Evolutionary conservation across 768 basidiomycete species (phyloP), one percentile per base, ranked within the genome.

Genomic region (Termitomyces bulborhizus): DNA sequence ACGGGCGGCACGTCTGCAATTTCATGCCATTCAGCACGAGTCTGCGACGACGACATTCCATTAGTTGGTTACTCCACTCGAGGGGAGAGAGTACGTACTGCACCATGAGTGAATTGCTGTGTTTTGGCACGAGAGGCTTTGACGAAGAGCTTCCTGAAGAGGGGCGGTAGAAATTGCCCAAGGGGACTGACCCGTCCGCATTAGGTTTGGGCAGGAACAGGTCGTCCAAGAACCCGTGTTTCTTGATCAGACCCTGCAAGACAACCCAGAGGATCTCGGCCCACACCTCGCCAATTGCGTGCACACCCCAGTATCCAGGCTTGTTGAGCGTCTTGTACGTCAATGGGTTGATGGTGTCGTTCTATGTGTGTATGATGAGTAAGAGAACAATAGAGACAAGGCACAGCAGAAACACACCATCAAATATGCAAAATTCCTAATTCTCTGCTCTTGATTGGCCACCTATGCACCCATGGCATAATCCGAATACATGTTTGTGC

Each of bases 401-500:
- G 37, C 31, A 52, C 5, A 8, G 34, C 32, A 8, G n/a, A n/a
- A 34, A 70, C 76, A 16, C 59, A 82, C 81, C 58, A 83, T 63
- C 39, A 91, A 93, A 77, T 98, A 98, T 9, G 78, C 69, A 71
- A 83, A 98, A 76, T 94, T 93, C 51, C 96, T 77, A 66, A 98
- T 97, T 41, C 94, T 95, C 0, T 56, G 66, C 1, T 59, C 74
- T 32, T 76, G 72, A 72, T 95, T 95, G 11, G 92, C 85, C 47
- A 95, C 95, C 96, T 95, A 99, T 6, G 90, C 80, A 46, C 96
- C 96, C 95, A 98, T 97, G 1, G 87, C 73, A 63, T 83, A 94
- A 67, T 93, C 88, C 3, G 80, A 78, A 73, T 93, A 90, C 49
- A 71, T 71, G 65, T 76, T 77, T 46, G 76, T 88, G 72, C 88